Evolutionary conservation across 2,329 filamentous ascomycete genomes (phyloP), one percentile per base, ranked within the genome.

Genomic region (Ophiocordyceps camponoti-saundersi): DNA sequence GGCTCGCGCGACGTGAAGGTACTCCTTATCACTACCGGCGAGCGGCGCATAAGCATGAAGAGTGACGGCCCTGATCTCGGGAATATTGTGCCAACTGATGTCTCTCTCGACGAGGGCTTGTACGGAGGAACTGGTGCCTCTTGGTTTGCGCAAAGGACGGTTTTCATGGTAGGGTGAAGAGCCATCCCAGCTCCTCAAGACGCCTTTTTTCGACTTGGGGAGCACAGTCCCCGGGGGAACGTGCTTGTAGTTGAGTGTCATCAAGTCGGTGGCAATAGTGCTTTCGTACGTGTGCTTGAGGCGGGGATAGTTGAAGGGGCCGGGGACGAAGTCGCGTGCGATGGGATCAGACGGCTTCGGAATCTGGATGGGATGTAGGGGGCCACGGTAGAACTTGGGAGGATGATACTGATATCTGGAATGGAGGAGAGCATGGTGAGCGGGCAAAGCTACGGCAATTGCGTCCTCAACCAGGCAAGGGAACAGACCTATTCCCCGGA

Each of bases 141-240:
- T 77, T 6, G 92, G 92, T 1, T 82, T 85, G 52, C 92, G 81
- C 53, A 85, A 77, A 5, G 85, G 83, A 56, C 92, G 77, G 65
- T 94, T 94, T 69, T 88, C 86, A 72, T 89, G 89, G 68, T 98
- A 98, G 2, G 90, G 92, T 8, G 86, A 94, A 46, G 82, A 85
- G 56, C 82, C 89, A 50, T 90, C 83, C 92, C 92, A 98, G 56
- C 75, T 68, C 48, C 92, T 79, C 55, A 96, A 69, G 51, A 85
- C 79, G 50, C 86, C 77, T 51, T 72, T 67, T 47, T 56, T 54
- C 21, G 63, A 65, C 46, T 68, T 64, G n/a, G 64, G 62, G 32
- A 59, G 56, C 54, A 61, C 71, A 7, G 82, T 83, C 49, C 88
- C 89, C 0, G 89, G 89, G 1, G 87, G 85, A 46, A 70, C 77